Evolutionary conservation across 1,284 basidiomycete species (phyloP).

Genomic region (Pascua guehoae): DNA sequence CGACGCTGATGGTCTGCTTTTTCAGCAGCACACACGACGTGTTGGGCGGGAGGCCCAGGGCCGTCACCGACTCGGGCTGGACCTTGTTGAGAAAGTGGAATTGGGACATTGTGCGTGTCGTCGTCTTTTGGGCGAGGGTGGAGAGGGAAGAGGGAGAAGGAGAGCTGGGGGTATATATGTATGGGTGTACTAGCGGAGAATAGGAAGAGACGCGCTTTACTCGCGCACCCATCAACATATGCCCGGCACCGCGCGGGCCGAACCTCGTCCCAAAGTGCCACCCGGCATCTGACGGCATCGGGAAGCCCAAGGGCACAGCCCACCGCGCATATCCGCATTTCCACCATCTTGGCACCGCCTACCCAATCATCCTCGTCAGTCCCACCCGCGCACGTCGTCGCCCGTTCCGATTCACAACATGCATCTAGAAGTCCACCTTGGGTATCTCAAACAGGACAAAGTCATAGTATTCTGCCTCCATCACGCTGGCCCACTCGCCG

Average conservation of each 20-base stretch:
- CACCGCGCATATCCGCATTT: too few species aligned
- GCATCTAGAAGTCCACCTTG: constrained; percentile 35
- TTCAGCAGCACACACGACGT: constrained; percentile 36
- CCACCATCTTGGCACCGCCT: too few species aligned
- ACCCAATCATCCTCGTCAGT: too few species aligned
- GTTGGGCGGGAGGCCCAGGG: constrained; percentile 36
- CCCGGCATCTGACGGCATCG: too few species aligned
- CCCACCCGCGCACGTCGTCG: too few species aligned
- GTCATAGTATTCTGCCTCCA: constrained; percentile 92
- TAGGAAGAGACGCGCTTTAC: too few species aligned
- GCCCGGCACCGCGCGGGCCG: too few species aligned
- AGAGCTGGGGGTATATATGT: neutral
- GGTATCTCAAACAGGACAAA: constrained; percentile 74
- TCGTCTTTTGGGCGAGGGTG: neutral
- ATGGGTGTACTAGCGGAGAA: neutral
- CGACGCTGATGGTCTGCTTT: constrained; percentile 36
- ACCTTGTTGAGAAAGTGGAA: constrained; percentile 37
- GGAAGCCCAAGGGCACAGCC: too few species aligned
- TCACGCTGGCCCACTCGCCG: constrained; percentile 82
- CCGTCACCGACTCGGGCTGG: constrained; percentile 34
- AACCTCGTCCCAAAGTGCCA: too few species aligned
- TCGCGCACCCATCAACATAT: too few species aligned
- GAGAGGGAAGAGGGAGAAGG: neutral
- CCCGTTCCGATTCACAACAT: constrained; percentile 7
- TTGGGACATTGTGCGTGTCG: constrained; percentile 26